Percentiles rank a stretch among this genome's conserved stretches.
These are phyloP conservation scores for Lodderomyces parapsilosis DNA, from an alignment of 1,139 yeast genomes.

Conservation along the genomic window DNA sequence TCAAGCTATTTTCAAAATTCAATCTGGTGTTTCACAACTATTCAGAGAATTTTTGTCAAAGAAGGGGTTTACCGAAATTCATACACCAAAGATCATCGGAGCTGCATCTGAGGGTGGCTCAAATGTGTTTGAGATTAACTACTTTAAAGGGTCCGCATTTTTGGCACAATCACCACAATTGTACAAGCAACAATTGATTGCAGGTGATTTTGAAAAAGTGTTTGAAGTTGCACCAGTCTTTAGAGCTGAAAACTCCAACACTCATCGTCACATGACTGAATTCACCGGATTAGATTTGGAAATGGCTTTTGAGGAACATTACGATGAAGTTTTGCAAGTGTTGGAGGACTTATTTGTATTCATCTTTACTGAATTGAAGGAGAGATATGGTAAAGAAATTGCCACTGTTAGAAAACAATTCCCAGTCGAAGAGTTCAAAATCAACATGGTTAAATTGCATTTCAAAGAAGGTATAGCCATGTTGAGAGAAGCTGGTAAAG, in stretches of 20 bases:
- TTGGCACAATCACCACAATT: slow-evolving; percentile 98
- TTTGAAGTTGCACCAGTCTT: slow-evolving; percentile 97
- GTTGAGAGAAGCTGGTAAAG: slow-evolving; percentile 80
- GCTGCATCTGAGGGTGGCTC: slow-evolving; percentile 98
- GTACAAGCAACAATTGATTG: slow-evolving; percentile 96
- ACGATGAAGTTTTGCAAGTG: slow-evolving; percentile 87
- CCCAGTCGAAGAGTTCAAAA: slow-evolving; percentile 96
- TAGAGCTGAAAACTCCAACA: slow-evolving; percentile 98
- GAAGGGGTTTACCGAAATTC: slow-evolving; percentile 81
- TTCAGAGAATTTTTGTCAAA: slow-evolving; percentile 82
- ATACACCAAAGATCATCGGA: slow-evolving; percentile 92
- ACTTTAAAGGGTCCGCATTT: slow-evolving; percentile 90
- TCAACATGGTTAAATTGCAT: slow-evolving; percentile 87
- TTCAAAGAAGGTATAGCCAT: slow-evolving; percentile 88
- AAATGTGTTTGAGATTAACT: slow-evolving; percentile 88
- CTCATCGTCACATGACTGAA: slow-evolving; percentile 99
- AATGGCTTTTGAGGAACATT: slow-evolving; percentile 97
- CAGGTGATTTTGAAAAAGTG: slow-evolving; percentile 95
- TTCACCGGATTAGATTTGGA: slow-evolving; percentile 96
- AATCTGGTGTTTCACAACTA: slow-evolving; percentile 81
- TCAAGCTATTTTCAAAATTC: slow-evolving; percentile 95
- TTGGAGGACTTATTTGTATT: slow-evolving; percentile 84
- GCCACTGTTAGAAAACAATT: slow-evolving; percentile 89
- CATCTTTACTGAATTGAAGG: slow-evolving; percentile 80
- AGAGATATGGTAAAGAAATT: slow-evolving; percentile 78